Evolutionary conservation across 2,329 filamentous ascomycete genomes (phyloP).

Genomic region (Onygenales sp.): DNA sequence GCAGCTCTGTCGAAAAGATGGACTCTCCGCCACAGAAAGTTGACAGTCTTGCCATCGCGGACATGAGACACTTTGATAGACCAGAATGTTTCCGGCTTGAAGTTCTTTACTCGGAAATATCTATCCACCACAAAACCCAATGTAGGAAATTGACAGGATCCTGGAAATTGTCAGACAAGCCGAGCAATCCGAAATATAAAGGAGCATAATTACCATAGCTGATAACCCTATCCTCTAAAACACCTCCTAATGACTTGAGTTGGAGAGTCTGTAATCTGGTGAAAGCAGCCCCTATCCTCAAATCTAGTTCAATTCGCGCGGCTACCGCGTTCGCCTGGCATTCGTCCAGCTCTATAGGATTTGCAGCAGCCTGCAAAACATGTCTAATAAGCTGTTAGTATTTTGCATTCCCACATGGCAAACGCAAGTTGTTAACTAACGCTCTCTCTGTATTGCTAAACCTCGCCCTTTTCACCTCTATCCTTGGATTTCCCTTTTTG

Average conservation of each 20-base stretch:
- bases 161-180: slow-evolving; percentile 31
- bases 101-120: slow-evolving; percentile 88
- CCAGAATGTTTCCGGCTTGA: slow-evolving; percentile 90
- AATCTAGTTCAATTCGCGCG: slow-evolving; percentile 82
- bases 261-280: slow-evolving; percentile 77
- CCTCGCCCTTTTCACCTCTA: slow-evolving; percentile 73
- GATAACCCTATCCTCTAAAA: slow-evolving; percentile 55
- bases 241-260: slow-evolving; percentile 61
- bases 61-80: slow-evolving; percentile 73
- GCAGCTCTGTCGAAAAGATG: slow-evolving; percentile 81
- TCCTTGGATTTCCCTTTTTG: slow-evolving; percentile 57
- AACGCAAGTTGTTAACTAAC: slow-evolving; percentile 39
- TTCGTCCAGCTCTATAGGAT: slow-evolving; percentile 70
- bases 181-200: slow-evolving; percentile 2
- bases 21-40: slow-evolving; percentile 72
- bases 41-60: slow-evolving; percentile 67
- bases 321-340: slow-evolving; percentile 78
- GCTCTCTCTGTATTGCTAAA: slow-evolving; percentile 96
- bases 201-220: slow-evolving; percentile 60
- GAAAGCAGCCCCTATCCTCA: slow-evolving; percentile 86
- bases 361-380: slow-evolving; percentile 71
- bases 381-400: slow-evolving; percentile 48
- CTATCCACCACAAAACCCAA: slow-evolving; percentile 94
- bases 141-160: slow-evolving; percentile 92
- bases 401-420: neutral